Base-by-base conservation (phyloP, 208 protist species). In the Leishmania tarentolae region DNA sequence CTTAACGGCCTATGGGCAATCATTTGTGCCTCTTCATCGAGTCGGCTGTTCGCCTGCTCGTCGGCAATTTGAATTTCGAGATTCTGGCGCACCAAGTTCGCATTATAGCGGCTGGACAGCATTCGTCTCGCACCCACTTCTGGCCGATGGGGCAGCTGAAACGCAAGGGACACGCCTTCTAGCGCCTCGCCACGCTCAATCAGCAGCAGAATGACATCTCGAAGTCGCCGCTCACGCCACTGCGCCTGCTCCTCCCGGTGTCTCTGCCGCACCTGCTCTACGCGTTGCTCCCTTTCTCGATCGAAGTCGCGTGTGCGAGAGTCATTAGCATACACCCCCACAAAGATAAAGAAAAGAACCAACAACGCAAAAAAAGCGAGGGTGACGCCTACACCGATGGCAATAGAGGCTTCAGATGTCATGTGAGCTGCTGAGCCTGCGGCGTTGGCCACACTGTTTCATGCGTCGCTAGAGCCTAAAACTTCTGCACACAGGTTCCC, bases 121-220 rank as follows among this genome's bases (percentile, higher is more conserved):
- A 56, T 13, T 42, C 83, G 78, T 8, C 83, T 71, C 4, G 73
- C 77, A 24, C 72, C 71, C 37, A 90, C 87, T 57, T 90, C 87
- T 28, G 75, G 61, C 21, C 77, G 79, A 50, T 80, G 65, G 0
- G 75, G 76, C 37, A 88, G 68, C 78, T 90, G 87, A 52, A 92
- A 89, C 21, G 83, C 88, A 8, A 92, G 73, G 28, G 88, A 77
- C 1, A 92, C 70, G 0, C 84, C 88, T 69, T 92, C 84, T 31
- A 72, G 31, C 21, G 84, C 88, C 74, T 88, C 84, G 8, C 86
- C 86, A 13, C 84, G 79, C 61, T 92, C 81, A 4, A 92, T 78
- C 28, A 92, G 82, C 15, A 92, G 53, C n/a, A 90, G 63, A 11
- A 90, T 84, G 74, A 90, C 88, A 65, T 92, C 81, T 15, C 82